Base-by-base conservation (phyloP, 2,329 filamentous ascomycete genomes). In the Talaromyces sp. region DNA sequence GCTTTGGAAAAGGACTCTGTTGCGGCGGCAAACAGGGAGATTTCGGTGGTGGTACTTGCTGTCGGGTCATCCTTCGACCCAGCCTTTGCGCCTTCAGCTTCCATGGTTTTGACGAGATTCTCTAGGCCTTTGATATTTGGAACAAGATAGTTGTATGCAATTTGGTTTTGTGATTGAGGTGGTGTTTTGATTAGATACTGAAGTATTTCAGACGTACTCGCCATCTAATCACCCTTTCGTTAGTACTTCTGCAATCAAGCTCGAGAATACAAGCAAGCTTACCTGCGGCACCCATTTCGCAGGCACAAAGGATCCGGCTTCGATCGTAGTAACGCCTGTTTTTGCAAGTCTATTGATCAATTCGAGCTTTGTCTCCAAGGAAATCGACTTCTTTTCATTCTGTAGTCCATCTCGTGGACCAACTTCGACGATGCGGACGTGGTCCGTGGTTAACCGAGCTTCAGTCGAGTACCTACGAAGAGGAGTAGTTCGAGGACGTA, bases 101-200 rank as follows among this genome's bases (percentile, higher is more conserved):
- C 73, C 73, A 82, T 80, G 39, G 79, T 71, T 57, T 80, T 79
- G 63, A 86, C 75, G 57, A 85, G 80, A 64, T 79, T 82, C 61
- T 86, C 81, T 2, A 87, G 71, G 13, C 84, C 84, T 70, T 80
- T 82, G 64, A 80, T 77, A 61, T 87, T 87, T 1, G 84, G 84
- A 1, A 86, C 79, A 5, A 87, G 81, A 74, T 84, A 87, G 71
- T 87, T 85, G 70, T 86, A 87, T 51, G 81, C 82, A 53, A 87
- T 80, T 2, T 79, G 75, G 53, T 77, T 68, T 13, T 77, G 67
- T 3, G 82, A 78, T 54, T 72, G 65, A 2, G 82, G 82, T 6
- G 81, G 78, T 6, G 72, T 71, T 53, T 74, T 68, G 55, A 85
- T 73, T 33, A 85, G 70, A 48, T 80, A 74, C 56, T 83, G 75